A percentile compares a stretch with the other conserved stretches of the same genome.
Evolutionary conservation across 495 filamentous ascomycete genomes (phyloP).

Genomic region (Podospora pseudocomata): DNA sequence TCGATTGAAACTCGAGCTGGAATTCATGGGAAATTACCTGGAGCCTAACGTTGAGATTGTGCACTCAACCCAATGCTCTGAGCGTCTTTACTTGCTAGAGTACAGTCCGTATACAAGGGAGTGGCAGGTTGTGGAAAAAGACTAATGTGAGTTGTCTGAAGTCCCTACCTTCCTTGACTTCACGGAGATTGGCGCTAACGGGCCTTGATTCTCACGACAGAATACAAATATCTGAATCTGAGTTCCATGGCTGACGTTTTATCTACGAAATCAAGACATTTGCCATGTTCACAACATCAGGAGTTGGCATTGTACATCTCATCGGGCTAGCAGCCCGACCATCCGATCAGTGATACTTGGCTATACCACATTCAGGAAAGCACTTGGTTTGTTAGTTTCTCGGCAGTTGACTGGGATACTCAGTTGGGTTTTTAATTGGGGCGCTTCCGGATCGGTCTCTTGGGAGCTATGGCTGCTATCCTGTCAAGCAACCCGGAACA

Average conservation of each 20-base stretch:
- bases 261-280: too few species aligned
- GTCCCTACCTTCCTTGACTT: too few species aligned
- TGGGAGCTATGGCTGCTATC: too few species aligned
- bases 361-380: neutral
- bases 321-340: too few species aligned
- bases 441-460: neutral
- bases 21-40: conserved; percentile 48
- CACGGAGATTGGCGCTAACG: too few species aligned
- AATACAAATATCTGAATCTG: too few species aligned
- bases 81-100: conserved; percentile 34
- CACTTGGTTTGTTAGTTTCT: neutral
- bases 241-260: too few species aligned
- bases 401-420: neutral
- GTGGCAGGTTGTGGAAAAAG: conserved; percentile 25
- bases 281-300: too few species aligned
- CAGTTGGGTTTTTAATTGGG: neutral
- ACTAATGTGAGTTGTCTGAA: neutral
- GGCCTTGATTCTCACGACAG: too few species aligned
- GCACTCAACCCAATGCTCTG: conserved; percentile 17
- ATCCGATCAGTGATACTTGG: neutral
- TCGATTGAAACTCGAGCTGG: conserved; percentile 34
- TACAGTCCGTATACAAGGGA: conserved; percentile 39
- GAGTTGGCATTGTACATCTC: neutral
- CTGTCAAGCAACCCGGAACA: too few species aligned
- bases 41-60: conserved; percentile 39